Conservation (phyloP, 108 stramenopile genomes). For the Nitzschia putrida region DNA sequence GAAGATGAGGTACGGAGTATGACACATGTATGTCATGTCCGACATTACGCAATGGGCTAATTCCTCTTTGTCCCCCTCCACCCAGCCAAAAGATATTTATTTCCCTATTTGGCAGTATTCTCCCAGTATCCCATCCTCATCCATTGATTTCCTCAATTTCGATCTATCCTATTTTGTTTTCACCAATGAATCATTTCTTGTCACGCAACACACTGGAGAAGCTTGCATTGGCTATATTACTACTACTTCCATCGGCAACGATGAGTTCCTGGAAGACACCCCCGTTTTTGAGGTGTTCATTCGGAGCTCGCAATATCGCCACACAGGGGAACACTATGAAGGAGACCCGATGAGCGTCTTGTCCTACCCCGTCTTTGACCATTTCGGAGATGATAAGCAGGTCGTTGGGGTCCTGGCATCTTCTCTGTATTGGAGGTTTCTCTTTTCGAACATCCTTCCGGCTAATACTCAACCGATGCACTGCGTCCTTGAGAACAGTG, state of each 20-base stretch:
- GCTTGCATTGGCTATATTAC: background rate
- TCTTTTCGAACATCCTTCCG: conserved; percentile 9
- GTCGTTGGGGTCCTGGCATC: conserved; percentile 10
- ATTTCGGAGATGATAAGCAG: conserved; percentile 2
- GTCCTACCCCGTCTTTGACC: conserved; percentile 8
- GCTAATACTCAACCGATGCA: background rate
- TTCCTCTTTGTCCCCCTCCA: background rate
- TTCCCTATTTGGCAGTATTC: background rate
- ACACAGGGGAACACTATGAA: background rate
- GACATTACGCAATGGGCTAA: no score
- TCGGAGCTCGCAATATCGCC: background rate
- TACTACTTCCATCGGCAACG: background rate
- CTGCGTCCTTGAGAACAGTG: conserved; percentile 7
- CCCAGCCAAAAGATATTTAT: background rate
- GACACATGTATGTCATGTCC: background rate
- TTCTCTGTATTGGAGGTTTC: conserved; percentile 14
- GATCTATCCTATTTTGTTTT: background rate
- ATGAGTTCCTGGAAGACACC: background rate
- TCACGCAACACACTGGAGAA: background rate
- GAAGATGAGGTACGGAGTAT: background rate
- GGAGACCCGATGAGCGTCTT: conserved; percentile 2
- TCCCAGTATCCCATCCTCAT: background rate
- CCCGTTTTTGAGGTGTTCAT: background rate
- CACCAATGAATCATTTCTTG: background rate
- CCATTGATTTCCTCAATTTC: background rate